phyloP scores from a whole-genome alignment of 345 rosid species.

The Pugionium cornutum region DNA sequence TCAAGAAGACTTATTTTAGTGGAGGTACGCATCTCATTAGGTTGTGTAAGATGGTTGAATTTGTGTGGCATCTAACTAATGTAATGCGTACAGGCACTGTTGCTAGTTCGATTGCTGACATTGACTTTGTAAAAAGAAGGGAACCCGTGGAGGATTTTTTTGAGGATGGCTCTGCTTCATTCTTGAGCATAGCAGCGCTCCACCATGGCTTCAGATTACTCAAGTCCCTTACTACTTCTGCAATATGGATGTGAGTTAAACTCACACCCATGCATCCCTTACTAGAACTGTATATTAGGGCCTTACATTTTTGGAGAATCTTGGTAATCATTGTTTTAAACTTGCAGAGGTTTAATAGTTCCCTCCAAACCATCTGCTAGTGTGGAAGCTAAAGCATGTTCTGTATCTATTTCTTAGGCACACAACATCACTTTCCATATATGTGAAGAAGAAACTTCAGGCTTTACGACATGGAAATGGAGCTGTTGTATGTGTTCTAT shows the following conservation, averaged over 20 bases:
- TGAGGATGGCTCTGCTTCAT: constrained; percentile 90
- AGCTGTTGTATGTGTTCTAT: constrained; percentile 57
- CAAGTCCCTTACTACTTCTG: constrained; percentile 65
- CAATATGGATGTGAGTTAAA: constrained; percentile 60
- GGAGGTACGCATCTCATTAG: constrained; percentile 67
- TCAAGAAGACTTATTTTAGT: constrained; percentile 84
- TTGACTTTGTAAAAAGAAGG: constrained; percentile 93
- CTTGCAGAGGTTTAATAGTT: constrained; percentile 12
- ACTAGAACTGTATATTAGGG: background rate
- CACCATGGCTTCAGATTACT: constrained; percentile 76
- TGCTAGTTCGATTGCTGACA: constrained; percentile 86
- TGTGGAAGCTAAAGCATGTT: constrained; percentile 25
- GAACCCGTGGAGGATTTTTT: constrained; percentile 77
- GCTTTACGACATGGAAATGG: constrained; percentile 69
- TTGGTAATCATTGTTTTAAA: constrained; percentile 5
- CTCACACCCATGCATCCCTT: background rate
- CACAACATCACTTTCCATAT: constrained; percentile 61
- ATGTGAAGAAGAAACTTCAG: constrained; percentile 67
- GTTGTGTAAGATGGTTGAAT: background rate
- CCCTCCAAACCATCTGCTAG: constrained; percentile 23
- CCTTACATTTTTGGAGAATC: constrained; percentile 8
- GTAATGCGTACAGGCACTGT: constrained; percentile 70
- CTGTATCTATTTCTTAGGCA: constrained; percentile 56
- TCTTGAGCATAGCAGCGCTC: constrained; percentile 82
- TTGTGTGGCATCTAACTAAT: constrained; percentile 22